phyloP scores from a whole-genome alignment of 2,329 filamentous ascomycete species.

The Dactylellina drechsleri region DNA sequence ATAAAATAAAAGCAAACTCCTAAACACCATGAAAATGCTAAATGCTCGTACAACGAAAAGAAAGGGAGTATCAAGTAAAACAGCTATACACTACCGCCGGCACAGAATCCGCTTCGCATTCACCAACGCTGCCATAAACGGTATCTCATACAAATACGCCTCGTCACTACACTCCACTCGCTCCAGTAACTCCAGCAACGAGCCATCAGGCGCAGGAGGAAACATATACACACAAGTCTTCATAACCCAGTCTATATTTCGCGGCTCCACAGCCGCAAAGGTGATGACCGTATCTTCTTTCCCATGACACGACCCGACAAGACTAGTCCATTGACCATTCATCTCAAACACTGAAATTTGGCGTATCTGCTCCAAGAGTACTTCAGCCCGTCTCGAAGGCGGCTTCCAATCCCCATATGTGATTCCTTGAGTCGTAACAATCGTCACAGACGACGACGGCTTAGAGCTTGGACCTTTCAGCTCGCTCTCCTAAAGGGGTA shows the following conservation, averaged over 20 bases:
- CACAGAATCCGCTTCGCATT: not conserved
- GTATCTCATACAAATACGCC: not conserved
- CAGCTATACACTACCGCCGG: slow-evolving; percentile 9
- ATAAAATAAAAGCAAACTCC: not conserved
- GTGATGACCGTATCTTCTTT: slow-evolving; percentile 22
- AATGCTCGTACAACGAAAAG: slow-evolving; percentile 5
- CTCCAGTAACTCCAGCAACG: not conserved
- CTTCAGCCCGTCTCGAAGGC: not conserved
- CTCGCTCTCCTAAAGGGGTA: slow-evolving; percentile 19
- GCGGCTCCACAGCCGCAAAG: slow-evolving; percentile 16
- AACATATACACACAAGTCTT: slow-evolving; percentile 20
- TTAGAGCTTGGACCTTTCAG: not conserved
- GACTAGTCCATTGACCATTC: not conserved
- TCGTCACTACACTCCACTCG: slow-evolving; percentile 8
- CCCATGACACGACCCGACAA: slow-evolving; percentile 6
- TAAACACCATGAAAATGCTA: not conserved
- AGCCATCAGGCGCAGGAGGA: slow-evolving; percentile 8
- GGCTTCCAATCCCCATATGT: slow-evolving; percentile 1
- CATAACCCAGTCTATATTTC: not conserved
- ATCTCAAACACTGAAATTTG: not conserved
- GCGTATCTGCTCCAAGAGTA: slow-evolving; percentile 2
- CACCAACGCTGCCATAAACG: slow-evolving; percentile 10
- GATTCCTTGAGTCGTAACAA: not conserved
- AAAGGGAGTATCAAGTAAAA: not conserved
- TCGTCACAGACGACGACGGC: not conserved